A percentile compares a stretch with the other conserved stretches of the same genome.
Evolutionary conservation across 192 early-diverging fungal genomes (phyloP).

Genomic region (Geosiphon pyriformis): DNA sequence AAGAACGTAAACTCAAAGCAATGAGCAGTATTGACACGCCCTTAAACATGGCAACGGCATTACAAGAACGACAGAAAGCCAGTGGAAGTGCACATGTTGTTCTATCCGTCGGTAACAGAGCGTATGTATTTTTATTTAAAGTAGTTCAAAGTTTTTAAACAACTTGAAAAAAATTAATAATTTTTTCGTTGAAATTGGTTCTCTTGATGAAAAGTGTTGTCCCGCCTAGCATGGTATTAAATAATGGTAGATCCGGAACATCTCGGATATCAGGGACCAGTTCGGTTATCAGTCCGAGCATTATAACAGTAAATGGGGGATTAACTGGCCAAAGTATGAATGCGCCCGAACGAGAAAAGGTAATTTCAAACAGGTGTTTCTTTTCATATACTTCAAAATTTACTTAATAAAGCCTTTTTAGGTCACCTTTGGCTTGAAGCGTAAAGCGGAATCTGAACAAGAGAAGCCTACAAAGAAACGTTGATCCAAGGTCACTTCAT

Average conservation of each 20-base stretch:
- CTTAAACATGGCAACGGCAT: conserved; percentile 63
- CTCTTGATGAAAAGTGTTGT: conserved; percentile 29
- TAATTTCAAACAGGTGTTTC: background rate
- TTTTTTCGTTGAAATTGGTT: background rate
- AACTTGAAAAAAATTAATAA: no score
- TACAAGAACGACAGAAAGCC: conserved; percentile 65
- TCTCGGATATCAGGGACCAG: background rate
- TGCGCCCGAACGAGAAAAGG: conserved; percentile 42
- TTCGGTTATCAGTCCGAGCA: conserved; percentile 23
- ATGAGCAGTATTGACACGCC: conserved; percentile 73
- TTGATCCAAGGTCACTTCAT: background rate
- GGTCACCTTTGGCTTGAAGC: conserved; percentile 40
- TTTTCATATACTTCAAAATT: background rate
- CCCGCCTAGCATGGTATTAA: conserved; percentile 28
- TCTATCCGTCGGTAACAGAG: conserved; percentile 71
- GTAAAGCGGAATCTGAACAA: conserved; percentile 33
- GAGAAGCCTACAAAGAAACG: conserved; percentile 28
- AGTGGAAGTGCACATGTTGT: conserved; percentile 77
- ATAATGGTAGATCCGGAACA: conserved; percentile 16
- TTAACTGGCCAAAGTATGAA: conserved; percentile 38
- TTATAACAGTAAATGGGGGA: conserved; percentile 27
- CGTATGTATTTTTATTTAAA: conserved; percentile 28
- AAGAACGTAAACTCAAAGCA: conserved; percentile 69
- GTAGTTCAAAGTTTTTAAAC: no score
- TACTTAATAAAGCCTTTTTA: background rate